Base-by-base conservation (phyloP, 2,329 filamentous ascomycete genomes). In the Coniochaeta hoffmannii region DNA sequence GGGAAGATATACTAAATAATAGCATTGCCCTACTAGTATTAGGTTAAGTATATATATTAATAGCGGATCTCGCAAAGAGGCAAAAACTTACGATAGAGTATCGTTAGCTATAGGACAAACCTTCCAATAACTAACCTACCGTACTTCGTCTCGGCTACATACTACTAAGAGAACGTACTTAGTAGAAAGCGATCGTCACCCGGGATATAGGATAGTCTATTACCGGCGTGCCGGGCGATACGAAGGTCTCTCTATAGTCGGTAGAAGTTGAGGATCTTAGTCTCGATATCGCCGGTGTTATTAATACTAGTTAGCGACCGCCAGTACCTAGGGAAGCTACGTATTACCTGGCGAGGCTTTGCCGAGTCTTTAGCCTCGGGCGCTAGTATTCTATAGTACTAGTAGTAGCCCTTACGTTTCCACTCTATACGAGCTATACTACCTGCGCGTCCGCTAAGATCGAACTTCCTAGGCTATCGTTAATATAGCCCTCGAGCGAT, bases 21-120 rank as follows among this genome's bases (percentile, higher is more conserved):
- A 55, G 57, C 5, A 50, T 58, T n/a, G 57, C 57, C 14, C 50
- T 54, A 53, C 32, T 55, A 10, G 41, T 53, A 8, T 41, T 57
- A 17, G 57, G 55, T 28, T 58, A 55, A 55, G 55, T 53, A 10
- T 58, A 58, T 46, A 38, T 58, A 17, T 17, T 58, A 1, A 57
- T 35, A 49, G 55, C 55, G 6, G 56, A 52, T 32, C 55, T 58
- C 15, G 57, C 57, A 12, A 55, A 57, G 35, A 46, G 55, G 30
- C 53, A 57, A n/a, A 19, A 32, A 14, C 50, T 58, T 14, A 15
- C 17, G 30, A 24, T 38, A 12, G 35, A 32, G 11, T 24, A 15
- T 15, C 6, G 12, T 26, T 19, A 8, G 26, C 51, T 19, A 28
- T 28, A 17, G 34, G 22, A 44, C 32, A 28, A 24, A 19, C 50